Evolutionary conservation across 768 basidiomycete genomes (phyloP), one percentile per base, ranked within the genome.

Genomic region (Tulasnella sp.): DNA sequence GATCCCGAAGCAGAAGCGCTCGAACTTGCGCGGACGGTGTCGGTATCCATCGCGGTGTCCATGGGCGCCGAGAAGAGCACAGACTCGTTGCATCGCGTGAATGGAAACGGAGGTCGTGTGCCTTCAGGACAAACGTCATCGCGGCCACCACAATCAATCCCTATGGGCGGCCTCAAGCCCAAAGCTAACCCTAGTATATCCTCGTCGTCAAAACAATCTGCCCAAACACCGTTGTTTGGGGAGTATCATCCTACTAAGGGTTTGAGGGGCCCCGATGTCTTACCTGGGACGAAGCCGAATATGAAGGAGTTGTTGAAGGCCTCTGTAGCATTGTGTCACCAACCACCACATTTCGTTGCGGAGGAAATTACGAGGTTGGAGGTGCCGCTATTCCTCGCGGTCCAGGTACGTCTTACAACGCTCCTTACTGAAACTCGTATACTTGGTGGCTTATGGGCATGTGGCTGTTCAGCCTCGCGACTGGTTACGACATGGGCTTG

Each of bases 341-440:
- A 75, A 14, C 82, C 84, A 59, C 72, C 83, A 4, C 74, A 74
- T 19, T 79, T 82, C 21, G 79, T 94, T 60, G 91, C 91, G 0
- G 78, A 86, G 62, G 88, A 93, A 69, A 86, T 96, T 62, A 92
- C 89, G 36, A 76, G 82, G 48, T 68, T 84, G 39, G 82, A 84
- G 65, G 79, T 77, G 60, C 74, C 73, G 57, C 67, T 82, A 34
- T 93, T 94, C 67, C 65, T 84, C 61, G 72, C 74, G 48, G 92
- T 96, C 54, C 74, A 85, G 74, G 91, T 92, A 59, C 60, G 76
- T 62, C n/a, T 14, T 4, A 49, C 35, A 27, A 2, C n/a, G 41
- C 21, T 23, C 34, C 42, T 41, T 23, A 57, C 36, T 36, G 41
- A 25, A 32, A 25, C 51, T 49, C n/a, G 15, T 59, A 45, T 50